A percentile compares a stretch with the other conserved stretches of the same genome.
Conservation (phyloP, 1,284 basidiomycete species). For the Heterobasidion occidentale region DNA sequence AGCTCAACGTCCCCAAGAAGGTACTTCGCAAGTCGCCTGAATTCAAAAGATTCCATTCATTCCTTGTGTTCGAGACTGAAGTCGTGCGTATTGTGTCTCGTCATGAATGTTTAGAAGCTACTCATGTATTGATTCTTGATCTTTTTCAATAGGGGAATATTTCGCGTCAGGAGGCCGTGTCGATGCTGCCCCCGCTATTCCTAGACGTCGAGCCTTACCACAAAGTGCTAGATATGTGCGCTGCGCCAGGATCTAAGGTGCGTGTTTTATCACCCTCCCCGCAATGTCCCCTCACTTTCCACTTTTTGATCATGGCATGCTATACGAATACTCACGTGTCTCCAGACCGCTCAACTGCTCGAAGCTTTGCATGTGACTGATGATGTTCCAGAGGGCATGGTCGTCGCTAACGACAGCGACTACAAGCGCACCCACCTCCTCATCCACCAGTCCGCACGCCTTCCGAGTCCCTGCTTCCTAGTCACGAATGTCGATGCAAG, state of each 20-base stretch:
- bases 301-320: no score
- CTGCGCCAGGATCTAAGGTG: slow-evolving; percentile 96
- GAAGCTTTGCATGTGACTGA: slow-evolving; percentile 80
- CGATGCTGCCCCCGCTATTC: slow-evolving; percentile 96
- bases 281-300: not conserved
- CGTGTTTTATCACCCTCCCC: slow-evolving; percentile 1
- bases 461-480: slow-evolving; percentile 89
- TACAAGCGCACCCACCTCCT: slow-evolving; percentile 94
- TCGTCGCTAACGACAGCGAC: slow-evolving; percentile 90
- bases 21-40: slow-evolving; percentile 87
- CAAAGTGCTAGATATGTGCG: slow-evolving; percentile 96
- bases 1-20: slow-evolving; percentile 88
- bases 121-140: not conserved
- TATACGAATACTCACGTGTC: not conserved
- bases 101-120: not conserved
- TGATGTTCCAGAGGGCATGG: slow-evolving; percentile 66
- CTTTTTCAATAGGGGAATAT: slow-evolving; percentile 71
- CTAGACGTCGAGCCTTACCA: slow-evolving; percentile 94
- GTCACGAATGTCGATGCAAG: slow-evolving; percentile 97
- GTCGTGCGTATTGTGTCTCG: slow-evolving; percentile 46
- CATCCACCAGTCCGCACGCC: slow-evolving; percentile 93
- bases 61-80: slow-evolving; percentile 97
- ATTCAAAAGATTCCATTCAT: slow-evolving; percentile 95
- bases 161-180: slow-evolving; percentile 95
- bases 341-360: slow-evolving; percentile 80